A percentile compares a stretch with the other conserved stretches of the same genome.
Evolutionary conservation across 331 rosid species (phyloP).

Genomic region (Telfairia occidentalis): DNA sequence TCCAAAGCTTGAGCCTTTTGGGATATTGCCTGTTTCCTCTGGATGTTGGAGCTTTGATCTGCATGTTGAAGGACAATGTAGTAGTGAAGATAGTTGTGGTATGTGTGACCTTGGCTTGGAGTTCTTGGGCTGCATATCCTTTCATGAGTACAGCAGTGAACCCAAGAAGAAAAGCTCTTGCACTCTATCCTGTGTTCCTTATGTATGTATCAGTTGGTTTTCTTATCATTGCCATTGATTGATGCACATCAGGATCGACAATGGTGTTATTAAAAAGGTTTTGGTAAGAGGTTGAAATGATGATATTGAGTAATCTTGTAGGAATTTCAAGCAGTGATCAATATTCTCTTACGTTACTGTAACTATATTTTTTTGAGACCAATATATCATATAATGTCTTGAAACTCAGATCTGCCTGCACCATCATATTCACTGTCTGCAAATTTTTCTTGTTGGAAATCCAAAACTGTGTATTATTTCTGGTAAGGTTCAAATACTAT

Average conservation of each 20-base stretch:
- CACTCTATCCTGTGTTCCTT: conserved; percentile 93
- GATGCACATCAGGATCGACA: conserved; percentile 19
- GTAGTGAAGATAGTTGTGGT: conserved; percentile 65
- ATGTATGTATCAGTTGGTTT: conserved; percentile 98
- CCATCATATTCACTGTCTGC: neutral
- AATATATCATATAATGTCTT: conserved; percentile 3
- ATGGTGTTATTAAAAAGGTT: neutral
- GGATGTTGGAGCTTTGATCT: conserved; percentile 77
- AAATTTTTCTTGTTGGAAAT: conserved; percentile 1
- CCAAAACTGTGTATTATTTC: neutral
- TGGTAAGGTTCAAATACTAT: too few species aligned
- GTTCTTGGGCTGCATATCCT: conserved; percentile 99
- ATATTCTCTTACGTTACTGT: neutral
- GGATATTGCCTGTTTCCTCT: conserved; percentile 96
- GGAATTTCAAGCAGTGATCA: conserved; percentile 1
- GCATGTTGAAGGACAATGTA: conserved; percentile 81
- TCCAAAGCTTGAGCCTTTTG: conserved; percentile 89
- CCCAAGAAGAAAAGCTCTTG: conserved; percentile 97
- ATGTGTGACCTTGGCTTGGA: conserved; percentile 82
- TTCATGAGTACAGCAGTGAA: conserved; percentile 98
- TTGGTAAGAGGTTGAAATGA: neutral
- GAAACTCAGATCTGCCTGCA: neutral
- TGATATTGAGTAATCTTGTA: neutral
- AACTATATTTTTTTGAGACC: neutral
- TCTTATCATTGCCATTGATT: conserved; percentile 95